Evolutionary conservation across 1,284 basidiomycete species (phyloP), one percentile per base, ranked within the genome.

Genomic region (Sparassis latifolia): DNA sequence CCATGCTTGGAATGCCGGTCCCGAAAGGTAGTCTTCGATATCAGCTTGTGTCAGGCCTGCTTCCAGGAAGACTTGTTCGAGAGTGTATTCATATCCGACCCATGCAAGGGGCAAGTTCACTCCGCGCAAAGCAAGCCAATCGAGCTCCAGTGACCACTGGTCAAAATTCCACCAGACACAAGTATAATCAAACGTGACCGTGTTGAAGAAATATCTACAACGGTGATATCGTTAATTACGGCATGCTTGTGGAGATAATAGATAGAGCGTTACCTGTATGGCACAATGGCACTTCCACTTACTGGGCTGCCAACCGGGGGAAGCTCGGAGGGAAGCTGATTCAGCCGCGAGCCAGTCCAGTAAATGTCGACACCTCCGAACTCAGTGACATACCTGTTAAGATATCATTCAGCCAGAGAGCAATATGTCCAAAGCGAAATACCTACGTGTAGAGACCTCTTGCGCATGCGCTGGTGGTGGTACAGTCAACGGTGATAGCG

Each of bases 71-170:
- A 71, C 63, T 45, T 73, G 59, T 10, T 67, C 53, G 32, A 71
- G 65, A 49, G 65, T 61, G 52, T 71, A 61, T 55, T 75, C 73
- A 49, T 73, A 70, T 0, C 73, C 74, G 5, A 69, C 66, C 68
- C 69, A 70, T 0, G 73, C 71, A 7, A 75, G 67, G 0, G 71
- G 73, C 2, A 75, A 61, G 56, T 74, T 75, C 52, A 73, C 58
- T 7, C 73, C 73, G 3, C 67, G 69, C n/a, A 74, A 65, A 0
- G 70, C 68, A 48, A 73, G 66, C 74, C 74, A 75, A 56, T 75
- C 73, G 2, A 73, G 59, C 38, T 75, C 68, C n/a, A 70, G 60
- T 28, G 65, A 65, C 73, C 72, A 75, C 51, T 73, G 65, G 2
- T 69, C 56, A 42, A 71, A 75, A 43, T 62, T 48, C 65, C 72